Conservation (phyloP, 164 flowering plant species). For the Vitis vinifera region ASM3070453v1 NC_081817.1:24172501-24173000, state of each 20-base stretch:
- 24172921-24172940: conserved; percentile 99
- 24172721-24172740: conserved; percentile 97
- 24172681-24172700: background rate
- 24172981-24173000: conserved; percentile 14
- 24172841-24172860: background rate
- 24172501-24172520: conserved; percentile 85
- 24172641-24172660: background rate
- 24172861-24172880: background rate
- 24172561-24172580: conserved; percentile 99
- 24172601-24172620: conserved; percentile 62
- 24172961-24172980: conserved; percentile 82
- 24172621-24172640: background rate
- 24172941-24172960: conserved; percentile 91
- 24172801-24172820: conserved; percentile 1
- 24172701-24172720: conserved; percentile 82
- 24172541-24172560: conserved; percentile 89
- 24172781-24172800: conserved; percentile 78
- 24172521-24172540: conserved; percentile 96
- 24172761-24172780: conserved; percentile 98
- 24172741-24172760: conserved; percentile 90
- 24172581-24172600: conserved; percentile 87
- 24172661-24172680: background rate
- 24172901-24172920: conserved; percentile 98
- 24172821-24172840: background rate
- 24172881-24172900: conserved; percentile 82